Evolutionary conservation across 768 basidiomycete genomes (phyloP).

Genomic region (Leccinellum albellum): DNA sequence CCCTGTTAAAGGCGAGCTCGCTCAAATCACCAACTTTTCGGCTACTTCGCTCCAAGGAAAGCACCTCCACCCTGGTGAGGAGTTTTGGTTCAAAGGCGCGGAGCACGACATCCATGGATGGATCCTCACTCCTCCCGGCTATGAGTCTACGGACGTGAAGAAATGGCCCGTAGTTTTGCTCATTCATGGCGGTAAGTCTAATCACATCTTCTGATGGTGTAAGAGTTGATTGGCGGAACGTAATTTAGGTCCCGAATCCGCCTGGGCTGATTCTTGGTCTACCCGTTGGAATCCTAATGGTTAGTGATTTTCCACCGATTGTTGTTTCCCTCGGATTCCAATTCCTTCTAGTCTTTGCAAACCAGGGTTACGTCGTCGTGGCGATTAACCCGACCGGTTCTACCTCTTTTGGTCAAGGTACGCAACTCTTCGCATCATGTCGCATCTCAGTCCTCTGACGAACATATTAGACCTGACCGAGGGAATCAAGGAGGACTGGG

Average conservation of each 20-base stretch:
- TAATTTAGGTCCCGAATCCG: slow-evolving; percentile 63
- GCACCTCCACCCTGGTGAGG: slow-evolving; percentile 59
- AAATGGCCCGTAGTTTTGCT: slow-evolving; percentile 78
- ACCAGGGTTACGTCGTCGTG: slow-evolving; percentile 85
- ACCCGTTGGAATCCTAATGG: slow-evolving; percentile 91
- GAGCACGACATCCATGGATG: slow-evolving; percentile 79
- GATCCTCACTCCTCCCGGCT: slow-evolving; percentile 78
- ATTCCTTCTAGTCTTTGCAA: slow-evolving; percentile 60
- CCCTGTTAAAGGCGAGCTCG: slow-evolving; percentile 33
- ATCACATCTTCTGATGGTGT: background rate
- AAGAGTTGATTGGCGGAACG: background rate
- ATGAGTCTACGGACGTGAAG: slow-evolving; percentile 57
- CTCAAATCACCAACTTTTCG: slow-evolving; percentile 66
- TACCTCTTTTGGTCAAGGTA: slow-evolving; percentile 88
- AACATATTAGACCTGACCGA: slow-evolving; percentile 63
- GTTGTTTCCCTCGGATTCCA: background rate
- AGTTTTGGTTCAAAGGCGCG: slow-evolving; percentile 90
- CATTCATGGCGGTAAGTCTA: slow-evolving; percentile 66
- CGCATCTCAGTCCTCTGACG: background rate
- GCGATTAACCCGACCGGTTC: slow-evolving; percentile 93
- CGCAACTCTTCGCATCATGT: background rate
- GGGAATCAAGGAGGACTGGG: slow-evolving; percentile 77
- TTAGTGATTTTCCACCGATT: slow-evolving; percentile 22
- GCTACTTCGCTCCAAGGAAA: slow-evolving; percentile 53
- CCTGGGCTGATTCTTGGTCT: slow-evolving; percentile 91